These are phyloP conservation scores for Candida incommunis DNA, from an alignment of 805 yeast species.

Conservation along the genomic window DNA sequence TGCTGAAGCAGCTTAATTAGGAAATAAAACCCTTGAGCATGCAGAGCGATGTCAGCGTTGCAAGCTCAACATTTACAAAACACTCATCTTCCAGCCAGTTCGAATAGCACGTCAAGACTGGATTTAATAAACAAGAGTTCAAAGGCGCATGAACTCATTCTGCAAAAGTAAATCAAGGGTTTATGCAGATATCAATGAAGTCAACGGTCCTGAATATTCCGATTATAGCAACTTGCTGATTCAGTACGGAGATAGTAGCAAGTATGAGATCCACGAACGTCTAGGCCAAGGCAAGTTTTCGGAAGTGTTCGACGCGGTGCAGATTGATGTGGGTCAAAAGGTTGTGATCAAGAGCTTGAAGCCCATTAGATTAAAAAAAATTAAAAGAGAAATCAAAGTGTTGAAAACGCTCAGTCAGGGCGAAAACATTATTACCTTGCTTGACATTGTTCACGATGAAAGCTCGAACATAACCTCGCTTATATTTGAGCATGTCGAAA, in stretches of 20 bases:
- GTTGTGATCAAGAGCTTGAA: slow-evolving; percentile 83
- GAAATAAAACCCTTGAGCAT: no score
- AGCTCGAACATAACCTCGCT: slow-evolving; percentile 66
- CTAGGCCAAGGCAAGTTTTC: slow-evolving; percentile 91
- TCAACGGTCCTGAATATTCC: slow-evolving; percentile 65
- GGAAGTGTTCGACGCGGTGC: slow-evolving; percentile 84
- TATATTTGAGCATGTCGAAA: slow-evolving; percentile 71
- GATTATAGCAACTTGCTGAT: slow-evolving; percentile 53
- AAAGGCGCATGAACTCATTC: no score
- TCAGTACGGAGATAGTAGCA: slow-evolving; percentile 43
- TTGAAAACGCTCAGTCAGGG: slow-evolving; percentile 76
- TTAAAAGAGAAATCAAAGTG: slow-evolving; percentile 78
- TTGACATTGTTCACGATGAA: slow-evolving; percentile 71
- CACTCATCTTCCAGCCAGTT: no score
- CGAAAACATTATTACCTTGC: slow-evolving; percentile 61
- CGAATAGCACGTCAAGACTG: no score
- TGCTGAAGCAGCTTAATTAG: no score
- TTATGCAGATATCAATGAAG: slow-evolving; percentile 59
- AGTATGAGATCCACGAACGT: slow-evolving; percentile 67
- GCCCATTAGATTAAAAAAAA: slow-evolving; percentile 87
- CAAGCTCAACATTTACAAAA: no score
- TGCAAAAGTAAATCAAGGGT: no score
- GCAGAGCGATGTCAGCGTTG: no score
- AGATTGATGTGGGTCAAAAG: slow-evolving; percentile 43
- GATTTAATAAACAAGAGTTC: no score